phyloP scores from a whole-genome alignment of 2,329 filamentous ascomycete genomes.

The Cladophialophora exuberans region DNA sequence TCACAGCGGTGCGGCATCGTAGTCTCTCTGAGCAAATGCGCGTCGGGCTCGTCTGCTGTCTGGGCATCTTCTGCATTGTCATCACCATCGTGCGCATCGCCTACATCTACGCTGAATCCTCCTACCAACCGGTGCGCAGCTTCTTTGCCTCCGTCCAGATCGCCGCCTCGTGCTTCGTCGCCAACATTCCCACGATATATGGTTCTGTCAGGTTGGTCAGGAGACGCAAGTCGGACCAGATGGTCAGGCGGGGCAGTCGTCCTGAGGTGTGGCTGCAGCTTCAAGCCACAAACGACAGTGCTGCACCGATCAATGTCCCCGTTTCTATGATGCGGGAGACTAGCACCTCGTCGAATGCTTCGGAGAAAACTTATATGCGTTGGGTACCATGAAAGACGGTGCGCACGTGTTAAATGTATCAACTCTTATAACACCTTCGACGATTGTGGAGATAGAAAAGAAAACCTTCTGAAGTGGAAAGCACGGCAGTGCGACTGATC shows the following conservation, averaged over 20 bases:
- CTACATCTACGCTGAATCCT: slow-evolving; percentile 41
- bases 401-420: background rate
- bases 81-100: slow-evolving; percentile 46
- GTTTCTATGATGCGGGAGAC: slow-evolving; percentile 7
- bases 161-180: slow-evolving; percentile 39
- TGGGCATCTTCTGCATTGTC: slow-evolving; percentile 46
- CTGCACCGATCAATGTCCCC: slow-evolving; percentile 7
- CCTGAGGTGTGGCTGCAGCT: slow-evolving; percentile 30
- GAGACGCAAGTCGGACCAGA: slow-evolving; percentile 25
- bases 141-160: slow-evolving; percentile 47
- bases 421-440: too few species aligned
- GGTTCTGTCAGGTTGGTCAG: slow-evolving; percentile 25
- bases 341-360: slow-evolving; percentile 9
- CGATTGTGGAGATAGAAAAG: too few species aligned
- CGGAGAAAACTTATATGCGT: slow-evolving; percentile 23
- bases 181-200: slow-evolving; percentile 45
- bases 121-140: slow-evolving; percentile 42
- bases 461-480: too few species aligned
- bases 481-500: too few species aligned
- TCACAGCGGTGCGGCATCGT: slow-evolving; percentile 27
- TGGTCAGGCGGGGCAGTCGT: slow-evolving; percentile 20
- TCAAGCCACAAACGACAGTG: slow-evolving; percentile 20
- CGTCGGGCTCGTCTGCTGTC: slow-evolving; percentile 41
- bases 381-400: slow-evolving; percentile 17
- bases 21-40: slow-evolving; percentile 37